Evolutionary conservation across 2,329 filamentous ascomycete genomes (phyloP), one percentile per base, ranked within the genome.

Genomic region (Alternaria panax): DNA sequence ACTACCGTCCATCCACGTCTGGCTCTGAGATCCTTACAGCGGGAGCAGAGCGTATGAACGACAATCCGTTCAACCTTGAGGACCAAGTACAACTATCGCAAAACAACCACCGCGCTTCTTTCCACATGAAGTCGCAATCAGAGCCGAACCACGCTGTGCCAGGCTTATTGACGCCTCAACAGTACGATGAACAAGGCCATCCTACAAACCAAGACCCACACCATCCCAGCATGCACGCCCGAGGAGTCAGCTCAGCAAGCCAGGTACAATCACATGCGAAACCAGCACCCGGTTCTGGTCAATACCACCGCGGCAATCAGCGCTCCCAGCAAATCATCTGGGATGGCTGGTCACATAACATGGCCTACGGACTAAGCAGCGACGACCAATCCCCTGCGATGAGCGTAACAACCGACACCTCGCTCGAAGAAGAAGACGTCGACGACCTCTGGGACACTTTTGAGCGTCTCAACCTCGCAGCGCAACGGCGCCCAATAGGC

Each of bases 31-130:
- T 78, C 0, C 72, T 76, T 56, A 77, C 64, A 56, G 76, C 70
- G 16, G 69, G 68, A 46, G 79, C 76, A 18, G 79, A 81, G 51
- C 72, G 75, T 20, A 77, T 78, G 38, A 80, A 75, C 52, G 80
- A 80, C 5, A 80, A 83, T 55, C 82, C 82, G 1, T 84, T 84
- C 64, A 82, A 83, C 65, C 77, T 84, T 7, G 82, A 83, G 63
- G 80, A 83, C 51, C 78, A 79, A 54, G 71, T 79, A 8, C 71
- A 77, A 30, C 69, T 79, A 11, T 76, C 76, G 0, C 65, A 77
- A 30, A 76, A 72, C 43, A 79, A 76, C 54, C 75, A 79, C 46
- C 76, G 78, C 28, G 71, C 73, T 22, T 78, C 75, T 0, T 78
- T 75, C 50, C 78, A 80, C 51, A 76, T 72, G 53, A 78, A 79